Evolutionary conservation across 441 rosid genomes (phyloP), one percentile per base, ranked within the genome.

Genomic region (Geranium incanum): DNA sequence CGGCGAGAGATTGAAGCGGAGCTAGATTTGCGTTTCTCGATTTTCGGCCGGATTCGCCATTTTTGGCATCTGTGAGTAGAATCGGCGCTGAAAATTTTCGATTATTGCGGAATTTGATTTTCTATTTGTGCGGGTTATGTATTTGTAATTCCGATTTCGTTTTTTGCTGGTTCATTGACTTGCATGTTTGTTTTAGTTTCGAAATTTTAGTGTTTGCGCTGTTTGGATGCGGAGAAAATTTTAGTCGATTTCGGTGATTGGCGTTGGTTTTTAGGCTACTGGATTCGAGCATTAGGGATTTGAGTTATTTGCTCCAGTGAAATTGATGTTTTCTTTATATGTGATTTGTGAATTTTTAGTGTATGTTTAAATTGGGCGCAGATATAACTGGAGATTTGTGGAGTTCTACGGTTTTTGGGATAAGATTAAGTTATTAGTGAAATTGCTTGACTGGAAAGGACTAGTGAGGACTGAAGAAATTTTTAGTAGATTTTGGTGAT

Each of bases 311-410:
- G 13, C 28, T 3, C 3, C 28, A 19, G 65, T 71, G 55, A 19
- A 15, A 43, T 63, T 16, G 9, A 39, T 39, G 6, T 39, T 39
- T 16, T 63, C 45, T 59, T 38, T 19, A 38, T 66, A 21, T 23
- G 59, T 39, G 43, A 39, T 39, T 39, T 39, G 11, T 43, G 62
- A 67, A 41, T 67, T 13, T 37, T 37, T 64, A 33, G 21, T 36
- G 69, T 28, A 16, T 18, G 69, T 73, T 72, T 16, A 18, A 50
- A 36, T 74, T 59, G 36, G 67, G 62, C 67, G 78, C 73, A 72
- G 78, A 45, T 75, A 8, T 64, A n/a, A 50, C 23, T 57, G 65
- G 43, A 52, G 9, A 19, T 70, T 50, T 71, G 62, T 36, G 15
- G n/a, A 18, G 18, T 19, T 60, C 36, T 9, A 13, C 12, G 50